Conservation (phyloP, 2,329 filamentous ascomycete species). For the Microdochium nivale region DNA sequence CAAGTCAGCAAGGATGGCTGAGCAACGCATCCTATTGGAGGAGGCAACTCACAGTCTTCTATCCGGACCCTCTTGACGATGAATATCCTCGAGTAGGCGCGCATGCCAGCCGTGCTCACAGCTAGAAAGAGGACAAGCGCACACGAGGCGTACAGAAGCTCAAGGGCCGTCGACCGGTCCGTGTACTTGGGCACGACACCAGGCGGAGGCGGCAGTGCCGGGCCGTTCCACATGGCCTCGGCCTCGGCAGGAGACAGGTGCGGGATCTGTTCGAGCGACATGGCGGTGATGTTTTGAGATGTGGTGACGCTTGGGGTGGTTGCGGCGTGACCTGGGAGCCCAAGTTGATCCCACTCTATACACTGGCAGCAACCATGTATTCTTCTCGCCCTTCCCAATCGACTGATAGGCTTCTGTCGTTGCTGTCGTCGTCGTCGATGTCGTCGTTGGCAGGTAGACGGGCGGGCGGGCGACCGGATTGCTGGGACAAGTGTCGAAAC, state of each 20-base stretch:
- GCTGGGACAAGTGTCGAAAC: too few species aligned
- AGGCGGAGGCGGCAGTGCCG: conserved; percentile 2
- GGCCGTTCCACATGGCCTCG: conserved; percentile 1
- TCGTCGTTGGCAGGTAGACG: too few species aligned
- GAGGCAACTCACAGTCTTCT: conserved; percentile 11
- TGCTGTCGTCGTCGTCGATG: too few species aligned
- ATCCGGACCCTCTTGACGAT: conserved; percentile 5
- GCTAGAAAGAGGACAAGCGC: conserved; percentile 2
- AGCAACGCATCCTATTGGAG: not conserved
- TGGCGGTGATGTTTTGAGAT: too few species aligned
- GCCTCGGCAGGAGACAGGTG: not conserved
- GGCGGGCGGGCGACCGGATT: too few species aligned
- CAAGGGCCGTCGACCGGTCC: conserved; percentile 6
- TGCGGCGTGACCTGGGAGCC: too few species aligned
- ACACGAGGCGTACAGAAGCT: conserved; percentile 1
- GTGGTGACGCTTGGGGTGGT: too few species aligned
- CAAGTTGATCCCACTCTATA: too few species aligned
- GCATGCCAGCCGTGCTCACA: not conserved
- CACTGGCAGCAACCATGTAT: too few species aligned
- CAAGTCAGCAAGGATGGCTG: not conserved
- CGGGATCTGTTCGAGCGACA: not conserved
- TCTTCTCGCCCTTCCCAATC: too few species aligned
- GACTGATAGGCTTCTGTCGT: too few species aligned
- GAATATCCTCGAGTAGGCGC: conserved; percentile 8
- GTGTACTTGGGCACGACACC: conserved; percentile 2